Conservation (phyloP, 148 eudicot genomes). For the Tetragonia tetragonoides region DNA sequence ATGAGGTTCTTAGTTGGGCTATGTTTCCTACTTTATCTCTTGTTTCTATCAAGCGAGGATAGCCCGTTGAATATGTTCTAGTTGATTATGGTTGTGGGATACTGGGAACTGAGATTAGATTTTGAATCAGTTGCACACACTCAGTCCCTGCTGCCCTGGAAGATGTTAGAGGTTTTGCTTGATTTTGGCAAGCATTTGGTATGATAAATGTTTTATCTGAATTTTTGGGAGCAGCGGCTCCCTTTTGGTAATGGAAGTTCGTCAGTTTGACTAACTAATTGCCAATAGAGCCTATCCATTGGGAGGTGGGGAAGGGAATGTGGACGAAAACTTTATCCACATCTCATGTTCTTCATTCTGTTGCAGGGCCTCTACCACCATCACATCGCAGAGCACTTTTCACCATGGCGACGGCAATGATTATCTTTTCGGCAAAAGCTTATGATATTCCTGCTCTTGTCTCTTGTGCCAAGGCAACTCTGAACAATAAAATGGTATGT, state of each 20-base stretch:
- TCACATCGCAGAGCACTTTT: constrained; percentile 86
- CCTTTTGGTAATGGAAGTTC: neutral
- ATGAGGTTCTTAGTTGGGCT: neutral
- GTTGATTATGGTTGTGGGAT: neutral
- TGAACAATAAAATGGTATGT: constrained; percentile 57
- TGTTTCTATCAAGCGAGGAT: neutral
- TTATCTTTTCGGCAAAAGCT: constrained; percentile 84
- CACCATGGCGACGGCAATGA: constrained; percentile 74
- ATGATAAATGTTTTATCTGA: neutral
- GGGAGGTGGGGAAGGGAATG: neutral
- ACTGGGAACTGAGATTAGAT: neutral
- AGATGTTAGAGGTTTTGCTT: neutral
- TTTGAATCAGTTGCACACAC: neutral
- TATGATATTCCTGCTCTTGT: constrained; percentile 60
- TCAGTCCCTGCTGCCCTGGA: neutral
- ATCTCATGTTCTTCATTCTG: constrained; percentile 5
- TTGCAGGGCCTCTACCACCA: constrained; percentile 77
- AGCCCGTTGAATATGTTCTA: neutral
- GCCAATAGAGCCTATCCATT: constrained; percentile 2
- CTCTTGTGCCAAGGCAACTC: constrained; percentile 60
- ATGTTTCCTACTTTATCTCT: neutral
- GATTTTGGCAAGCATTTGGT: neutral
- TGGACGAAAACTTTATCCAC: neutral
- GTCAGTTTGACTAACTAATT: neutral
- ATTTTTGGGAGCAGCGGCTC: no score